Conservation (phyloP, 192 early-diverging fungal genomes). For the Umbelopsis vinacea region DNA sequence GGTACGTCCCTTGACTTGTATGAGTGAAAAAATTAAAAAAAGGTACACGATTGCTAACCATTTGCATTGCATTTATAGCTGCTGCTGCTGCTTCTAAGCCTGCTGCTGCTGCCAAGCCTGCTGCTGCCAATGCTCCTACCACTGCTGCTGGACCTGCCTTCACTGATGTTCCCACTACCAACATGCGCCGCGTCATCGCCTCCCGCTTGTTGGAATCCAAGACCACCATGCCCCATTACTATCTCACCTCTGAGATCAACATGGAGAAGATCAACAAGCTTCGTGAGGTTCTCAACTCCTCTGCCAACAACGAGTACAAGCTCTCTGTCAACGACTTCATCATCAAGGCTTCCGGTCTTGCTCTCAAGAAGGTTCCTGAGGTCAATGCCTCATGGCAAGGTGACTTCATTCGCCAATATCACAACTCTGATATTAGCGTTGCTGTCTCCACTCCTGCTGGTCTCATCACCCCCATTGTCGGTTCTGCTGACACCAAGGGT, state of each 20-base stretch:
- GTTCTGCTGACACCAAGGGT: slow-evolving; percentile 82
- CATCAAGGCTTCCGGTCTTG: slow-evolving; percentile 91
- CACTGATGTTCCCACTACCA: slow-evolving; percentile 74
- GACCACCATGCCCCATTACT: slow-evolving; percentile 79
- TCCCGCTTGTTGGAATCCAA: slow-evolving; percentile 78
- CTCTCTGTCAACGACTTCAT: slow-evolving; percentile 98
- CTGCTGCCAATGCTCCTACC: slow-evolving; percentile 52
- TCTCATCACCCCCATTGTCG: slow-evolving; percentile 95
- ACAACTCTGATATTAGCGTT: slow-evolving; percentile 90
- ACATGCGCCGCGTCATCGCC: slow-evolving; percentile 85
- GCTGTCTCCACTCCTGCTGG: slow-evolving; percentile 95
- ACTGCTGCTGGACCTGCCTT: slow-evolving; percentile 56
- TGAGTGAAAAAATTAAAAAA: neutral
- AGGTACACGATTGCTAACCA: neutral
- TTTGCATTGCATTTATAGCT: neutral
- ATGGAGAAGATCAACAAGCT: slow-evolving; percentile 89
- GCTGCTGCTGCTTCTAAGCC: slow-evolving; percentile 48
- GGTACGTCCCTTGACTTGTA: slow-evolving; percentile 31
- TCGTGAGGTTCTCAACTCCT: slow-evolving; percentile 86
- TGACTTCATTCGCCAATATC: slow-evolving; percentile 92
- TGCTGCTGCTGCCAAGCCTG: slow-evolving; percentile 40
- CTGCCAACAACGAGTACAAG: slow-evolving; percentile 89
- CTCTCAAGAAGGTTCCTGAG: slow-evolving; percentile 90
- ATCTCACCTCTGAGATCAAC: slow-evolving; percentile 82
- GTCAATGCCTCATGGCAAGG: slow-evolving; percentile 88